A percentile compares a stretch with the other conserved stretches of the same genome.
Evolutionary conservation across 2,329 filamentous ascomycete genomes (phyloP).

Genomic region (Calonectria honghensis): DNA sequence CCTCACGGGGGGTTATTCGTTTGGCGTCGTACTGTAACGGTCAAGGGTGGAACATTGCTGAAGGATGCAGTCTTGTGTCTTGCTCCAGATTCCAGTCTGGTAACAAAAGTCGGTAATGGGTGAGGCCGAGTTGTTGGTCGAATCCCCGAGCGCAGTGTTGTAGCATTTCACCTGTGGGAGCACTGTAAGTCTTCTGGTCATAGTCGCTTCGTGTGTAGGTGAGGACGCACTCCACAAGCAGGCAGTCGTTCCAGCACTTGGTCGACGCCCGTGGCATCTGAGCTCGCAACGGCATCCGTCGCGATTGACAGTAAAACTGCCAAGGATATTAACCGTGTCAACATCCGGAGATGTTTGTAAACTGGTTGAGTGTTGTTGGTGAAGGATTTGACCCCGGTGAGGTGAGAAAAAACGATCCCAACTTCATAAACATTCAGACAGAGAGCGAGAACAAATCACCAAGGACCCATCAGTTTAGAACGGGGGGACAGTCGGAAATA

Average conservation of each 20-base stretch:
- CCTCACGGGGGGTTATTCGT: not conserved
- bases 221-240: conserved; percentile 34
- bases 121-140: conserved; percentile 12
- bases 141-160: conserved; percentile 10
- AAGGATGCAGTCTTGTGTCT: conserved; percentile 43
- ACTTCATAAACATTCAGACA: conserved; percentile 18
- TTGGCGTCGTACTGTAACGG: conserved; percentile 44
- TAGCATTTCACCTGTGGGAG: conserved; percentile 31
- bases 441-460: conserved; percentile 3
- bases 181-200: not conserved
- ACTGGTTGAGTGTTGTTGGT: conserved; percentile 21
- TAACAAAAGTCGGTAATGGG: conserved; percentile 44
- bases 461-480: conserved; percentile 7
- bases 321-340: conserved; percentile 27
- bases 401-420: conserved; percentile 4
- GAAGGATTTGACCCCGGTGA: conserved; percentile 32
- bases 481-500: conserved; percentile 30
- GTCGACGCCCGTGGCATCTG: conserved; percentile 7
- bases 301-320: conserved; percentile 32
- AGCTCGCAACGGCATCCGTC: not conserved
- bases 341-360: conserved; percentile 16
- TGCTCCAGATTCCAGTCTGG: conserved; percentile 20
- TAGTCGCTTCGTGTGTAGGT: not conserved
- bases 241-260: conserved; percentile 31
- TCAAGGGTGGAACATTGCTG: conserved; percentile 46